phyloP scores from a whole-genome alignment of 2,329 filamentous ascomycete species.

The Chrysoporthe deuterocubensis region DNA sequence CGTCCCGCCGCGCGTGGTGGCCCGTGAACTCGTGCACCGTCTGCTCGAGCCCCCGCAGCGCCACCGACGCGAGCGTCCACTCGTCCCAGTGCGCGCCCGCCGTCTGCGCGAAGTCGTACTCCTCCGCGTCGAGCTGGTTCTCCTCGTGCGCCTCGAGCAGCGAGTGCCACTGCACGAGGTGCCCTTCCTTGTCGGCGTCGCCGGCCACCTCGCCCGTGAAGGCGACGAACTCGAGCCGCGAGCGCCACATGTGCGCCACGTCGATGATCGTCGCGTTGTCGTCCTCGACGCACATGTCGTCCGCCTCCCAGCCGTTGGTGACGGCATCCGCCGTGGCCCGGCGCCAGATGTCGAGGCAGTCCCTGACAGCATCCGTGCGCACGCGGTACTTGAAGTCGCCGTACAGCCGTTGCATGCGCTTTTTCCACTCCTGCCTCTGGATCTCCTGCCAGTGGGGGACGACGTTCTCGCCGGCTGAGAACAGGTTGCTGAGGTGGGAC shows the following conservation, averaged over 20 bases:
- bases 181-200: conserved; percentile 36
- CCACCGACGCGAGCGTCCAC: conserved; percentile 36
- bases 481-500: conserved; percentile 20
- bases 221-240: conserved; percentile 26
- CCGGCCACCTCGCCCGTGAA: conserved; percentile 34
- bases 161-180: conserved; percentile 33
- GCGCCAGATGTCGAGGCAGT: conserved; percentile 34
- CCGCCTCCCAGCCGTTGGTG: conserved; percentile 33
- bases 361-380: conserved; percentile 32
- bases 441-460: conserved; percentile 26
- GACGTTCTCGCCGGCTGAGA: conserved; percentile 18
- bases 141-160: conserved; percentile 32
- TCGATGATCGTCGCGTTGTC: conserved; percentile 34
- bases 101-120: conserved; percentile 34
- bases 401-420: conserved; percentile 33
- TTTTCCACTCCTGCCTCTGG: conserved; percentile 29
- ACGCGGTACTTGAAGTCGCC: conserved; percentile 34
- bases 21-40: conserved; percentile 33
- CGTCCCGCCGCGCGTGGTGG: conserved; percentile 32
- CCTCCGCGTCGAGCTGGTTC: conserved; percentile 33
- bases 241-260: conserved; percentile 32
- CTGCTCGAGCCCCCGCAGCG: conserved; percentile 32
- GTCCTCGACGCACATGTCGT: conserved; percentile 33
- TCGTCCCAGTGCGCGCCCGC: conserved; percentile 31
- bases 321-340: conserved; percentile 30